These are phyloP conservation scores for Besnoitia besnoiti DNA, from an alignment of 169 alveolate genomes.

Conservation along the genomic window DNA sequence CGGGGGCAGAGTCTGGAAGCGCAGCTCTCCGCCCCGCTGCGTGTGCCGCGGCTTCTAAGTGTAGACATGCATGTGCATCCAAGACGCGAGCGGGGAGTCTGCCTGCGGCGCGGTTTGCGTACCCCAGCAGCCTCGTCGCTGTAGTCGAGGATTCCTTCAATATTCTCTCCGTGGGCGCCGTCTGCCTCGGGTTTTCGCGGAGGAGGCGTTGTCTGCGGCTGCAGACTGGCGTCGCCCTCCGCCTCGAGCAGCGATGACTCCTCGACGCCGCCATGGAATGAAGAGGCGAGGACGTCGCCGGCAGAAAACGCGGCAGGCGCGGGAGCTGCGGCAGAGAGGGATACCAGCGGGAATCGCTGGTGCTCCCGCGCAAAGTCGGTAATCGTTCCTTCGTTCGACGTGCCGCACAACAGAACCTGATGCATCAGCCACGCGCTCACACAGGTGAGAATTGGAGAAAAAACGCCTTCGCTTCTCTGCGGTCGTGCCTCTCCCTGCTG, in stretches of 20 bases:
- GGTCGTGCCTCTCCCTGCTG: too few species aligned
- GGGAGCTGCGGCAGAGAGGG: not conserved
- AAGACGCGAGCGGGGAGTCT: too few species aligned
- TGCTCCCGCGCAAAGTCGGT: slow-evolving; percentile 23
- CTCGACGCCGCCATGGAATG: too few species aligned
- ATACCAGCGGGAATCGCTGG: not conserved
- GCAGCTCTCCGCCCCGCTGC: too few species aligned
- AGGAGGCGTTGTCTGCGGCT: too few species aligned
- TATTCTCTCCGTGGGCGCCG: not conserved
- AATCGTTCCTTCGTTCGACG: slow-evolving; percentile 29
- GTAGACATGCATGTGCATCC: too few species aligned
- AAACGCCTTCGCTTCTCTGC: too few species aligned
- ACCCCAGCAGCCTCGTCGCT: not conserved
- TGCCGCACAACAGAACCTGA: not conserved
- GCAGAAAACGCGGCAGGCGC: not conserved
- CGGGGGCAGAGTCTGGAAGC: too few species aligned
- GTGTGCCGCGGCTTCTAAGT: too few species aligned
- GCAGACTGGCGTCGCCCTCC: not conserved
- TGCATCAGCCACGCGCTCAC: too few species aligned
- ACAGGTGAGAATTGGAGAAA: not conserved
- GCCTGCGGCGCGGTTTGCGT: too few species aligned
- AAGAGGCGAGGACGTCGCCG: not conserved
- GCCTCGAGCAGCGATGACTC: too few species aligned
- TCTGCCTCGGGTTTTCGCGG: not conserved
- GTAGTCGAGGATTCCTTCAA: not conserved